phyloP scores from a whole-genome alignment of 257 asterid genomes.

The Solanum chilense region DNA sequence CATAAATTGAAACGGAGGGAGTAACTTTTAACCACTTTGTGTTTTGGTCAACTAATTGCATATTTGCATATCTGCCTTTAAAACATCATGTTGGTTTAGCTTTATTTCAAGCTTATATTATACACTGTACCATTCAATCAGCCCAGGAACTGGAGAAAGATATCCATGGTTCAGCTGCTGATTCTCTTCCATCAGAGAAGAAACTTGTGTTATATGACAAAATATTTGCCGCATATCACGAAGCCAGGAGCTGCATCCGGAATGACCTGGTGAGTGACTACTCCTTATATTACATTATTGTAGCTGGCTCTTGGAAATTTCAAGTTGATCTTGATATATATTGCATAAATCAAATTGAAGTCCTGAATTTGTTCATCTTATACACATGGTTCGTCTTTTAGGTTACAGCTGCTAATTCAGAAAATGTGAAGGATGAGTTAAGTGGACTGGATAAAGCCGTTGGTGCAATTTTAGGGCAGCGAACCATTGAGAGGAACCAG shows the following conservation, averaged over 20 bases:
- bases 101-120: slow-evolving; percentile 14
- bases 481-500: slow-evolving; percentile 91
- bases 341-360: neutral
- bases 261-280: slow-evolving; percentile 62
- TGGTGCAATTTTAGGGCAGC: slow-evolving; percentile 80
- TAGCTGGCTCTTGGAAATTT: neutral
- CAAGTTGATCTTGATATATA: neutral
- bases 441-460: slow-evolving; percentile 95
- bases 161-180: slow-evolving; percentile 66
- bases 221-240: slow-evolving; percentile 84
- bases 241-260: slow-evolving; percentile 80
- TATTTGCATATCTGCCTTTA: neutral
- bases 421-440: slow-evolving; percentile 80
- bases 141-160: slow-evolving; percentile 97
- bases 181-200: slow-evolving; percentile 71
- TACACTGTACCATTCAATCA: slow-evolving; percentile 24
- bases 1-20: neutral
- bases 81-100: neutral
- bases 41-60: neutral
- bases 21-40: neutral
- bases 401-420: slow-evolving; percentile 85
- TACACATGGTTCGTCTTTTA: slow-evolving; percentile 19
- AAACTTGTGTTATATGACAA: slow-evolving; percentile 69
- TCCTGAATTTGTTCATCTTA: neutral
- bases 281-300: neutral